Base-by-base conservation (phyloP, 495 filamentous ascomycete genomes). In the Talaromyces liani region DNA sequence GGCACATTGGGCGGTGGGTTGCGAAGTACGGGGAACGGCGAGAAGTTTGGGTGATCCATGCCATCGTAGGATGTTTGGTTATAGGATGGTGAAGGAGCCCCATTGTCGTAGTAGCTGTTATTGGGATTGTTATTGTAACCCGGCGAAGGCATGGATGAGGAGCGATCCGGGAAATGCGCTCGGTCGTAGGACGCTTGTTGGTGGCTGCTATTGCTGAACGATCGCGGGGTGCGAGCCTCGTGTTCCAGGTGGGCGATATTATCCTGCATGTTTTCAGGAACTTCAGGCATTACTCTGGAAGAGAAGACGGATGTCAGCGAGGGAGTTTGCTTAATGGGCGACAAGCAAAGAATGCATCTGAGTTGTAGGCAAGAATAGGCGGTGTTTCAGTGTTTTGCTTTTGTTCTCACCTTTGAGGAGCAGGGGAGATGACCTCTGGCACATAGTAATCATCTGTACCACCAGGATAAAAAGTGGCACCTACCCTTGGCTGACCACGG, bases 381-480 rank as follows among this genome's bases (percentile, higher is more conserved):
- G 29, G 29, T 31, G 29, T 31, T 31, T 31, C 29, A 18, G 41
- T 20, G 45, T 56, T 41, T 25, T 54, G 29, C 31, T 51, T 47
- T 53, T 58, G 2, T 9, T 56, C 88, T 70, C 74, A 97, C 93
- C 93, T 86, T 83, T 98, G 92, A 67, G 93, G 93, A 67, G 89
- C 80, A 64, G 93, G 93, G 66, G 89, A 89, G 60, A 91, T 82
- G 68, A 91, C 80, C 70, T 89, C 87, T 67, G 87, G 85, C 72
- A 86, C 88, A 75, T 89, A 91, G 69, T 91, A 97, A 76, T 96
- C 91, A 80, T 97, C 93, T 65, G 84, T 80, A 45, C 88, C 90
- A 71, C 93, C 91, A 67, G 94, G 93, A 75, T 90, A 88, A 79
- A 96, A 96, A 56, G 93, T 96, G 64, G 93, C 91, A 71, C 88